These are phyloP conservation scores for Chloromonas sp. DNA, from an alignment of 163 green algal species.

Conservation along the genomic window DNA sequence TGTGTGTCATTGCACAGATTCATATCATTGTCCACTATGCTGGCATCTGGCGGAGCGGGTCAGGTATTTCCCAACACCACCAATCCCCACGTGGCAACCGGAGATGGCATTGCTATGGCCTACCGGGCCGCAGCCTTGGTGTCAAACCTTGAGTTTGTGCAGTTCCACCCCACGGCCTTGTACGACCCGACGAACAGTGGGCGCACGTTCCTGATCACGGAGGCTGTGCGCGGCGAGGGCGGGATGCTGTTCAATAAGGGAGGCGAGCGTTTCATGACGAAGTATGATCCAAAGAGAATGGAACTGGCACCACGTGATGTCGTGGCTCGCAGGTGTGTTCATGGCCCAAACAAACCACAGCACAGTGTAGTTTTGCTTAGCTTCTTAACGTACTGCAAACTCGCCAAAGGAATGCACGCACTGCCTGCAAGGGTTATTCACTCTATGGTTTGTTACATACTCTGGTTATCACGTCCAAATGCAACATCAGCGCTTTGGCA, in stretches of 20 bases:
- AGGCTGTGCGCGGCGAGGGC: constrained; percentile 93
- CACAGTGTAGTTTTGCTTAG: too few species aligned
- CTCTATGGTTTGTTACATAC: too few species aligned
- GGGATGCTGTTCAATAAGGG: constrained; percentile 76
- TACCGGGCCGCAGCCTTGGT: constrained; percentile 73
- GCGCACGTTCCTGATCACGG: constrained; percentile 89
- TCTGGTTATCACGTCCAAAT: too few species aligned
- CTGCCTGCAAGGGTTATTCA: too few species aligned
- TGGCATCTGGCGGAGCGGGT: constrained; percentile 88
- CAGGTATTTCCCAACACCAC: constrained; percentile 96
- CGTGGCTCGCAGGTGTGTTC: constrained; percentile 65
- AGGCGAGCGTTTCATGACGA: constrained; percentile 89
- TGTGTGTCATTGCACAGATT: constrained; percentile 52
- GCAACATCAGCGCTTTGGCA: too few species aligned
- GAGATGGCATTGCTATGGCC: constrained; percentile 96
- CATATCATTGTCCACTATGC: constrained; percentile 78
- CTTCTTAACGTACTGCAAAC: too few species aligned
- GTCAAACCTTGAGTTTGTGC: constrained; percentile 96
- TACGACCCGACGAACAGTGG: constrained; percentile 26
- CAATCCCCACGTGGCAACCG: constrained; percentile 91
- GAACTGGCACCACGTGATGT: constrained; percentile 96
- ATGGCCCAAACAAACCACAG: too few species aligned
- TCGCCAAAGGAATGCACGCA: too few species aligned
- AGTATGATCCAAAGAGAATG: constrained; percentile 70
- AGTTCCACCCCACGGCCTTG: constrained; percentile 83